Base-by-base conservation (phyloP, 140 eudicot species). In the Oenanthe javanica region DNA sequence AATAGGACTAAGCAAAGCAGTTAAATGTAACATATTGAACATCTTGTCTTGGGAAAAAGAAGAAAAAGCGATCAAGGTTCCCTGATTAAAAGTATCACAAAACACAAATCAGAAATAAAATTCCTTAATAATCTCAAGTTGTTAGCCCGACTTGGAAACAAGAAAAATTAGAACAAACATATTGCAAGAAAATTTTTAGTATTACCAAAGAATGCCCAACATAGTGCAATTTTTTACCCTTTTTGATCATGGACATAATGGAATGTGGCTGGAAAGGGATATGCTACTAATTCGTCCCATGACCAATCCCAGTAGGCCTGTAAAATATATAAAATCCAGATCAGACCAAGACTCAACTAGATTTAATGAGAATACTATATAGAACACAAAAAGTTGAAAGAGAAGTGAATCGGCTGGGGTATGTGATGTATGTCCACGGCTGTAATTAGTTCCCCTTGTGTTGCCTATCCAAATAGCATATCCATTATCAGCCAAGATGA, bases 291-390 rank as follows among this genome's bases (percentile, higher is more conserved):
- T 82, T 94, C 98, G 46, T 94, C 98, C 98, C 98, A 94, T 5
- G 98, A 92, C 98, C 98, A 94, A 52, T 92, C 89, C 98, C 98
- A 94, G 67, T 91, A 94, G 2, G 88, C 92, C 98, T 94, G 54
- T 64, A 78, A 78, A 75, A 47, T 3, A 67, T 15, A 55, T 10
- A 31, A 9, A 0, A 63, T 21, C 36, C 36, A 45, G 5, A 43
- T 21, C 31, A 36, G 42, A 77, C 16, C 27, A 46, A 79, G 69
- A 61, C 38, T 78, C 25, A 87, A 40, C 11, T 21, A 27, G 54
- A n/a, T 45, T 70, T 46, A 16, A n/a, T 23, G 48, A 23, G 51
- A 79, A 47, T 11, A 83, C 9, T 14, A 12, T 5, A 5, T 16
- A 10, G 74, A 7, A 31, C 49, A 6, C 51, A 40, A 7, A 21